Conservation (phyloP, 805 yeast genomes). For the Candida easanensis region DNA sequence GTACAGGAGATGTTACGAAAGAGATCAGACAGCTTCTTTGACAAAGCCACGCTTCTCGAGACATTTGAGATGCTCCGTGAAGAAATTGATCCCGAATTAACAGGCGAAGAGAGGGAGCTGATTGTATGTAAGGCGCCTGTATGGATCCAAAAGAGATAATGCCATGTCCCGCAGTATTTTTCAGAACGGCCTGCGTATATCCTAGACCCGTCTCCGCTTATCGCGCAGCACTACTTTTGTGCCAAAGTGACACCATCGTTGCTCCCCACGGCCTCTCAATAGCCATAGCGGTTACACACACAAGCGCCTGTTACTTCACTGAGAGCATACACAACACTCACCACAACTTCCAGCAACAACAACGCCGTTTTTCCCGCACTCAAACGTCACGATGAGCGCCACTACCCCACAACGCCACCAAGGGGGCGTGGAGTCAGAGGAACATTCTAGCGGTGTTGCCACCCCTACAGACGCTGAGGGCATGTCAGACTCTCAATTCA, state of each 20-base stretch:
- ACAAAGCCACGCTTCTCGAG: background rate
- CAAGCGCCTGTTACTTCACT: background rate
- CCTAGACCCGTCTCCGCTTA: conserved; percentile 3
- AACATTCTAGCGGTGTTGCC: conserved; percentile 1
- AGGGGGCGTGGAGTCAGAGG: background rate
- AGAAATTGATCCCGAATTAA: background rate
- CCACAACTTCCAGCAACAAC: background rate
- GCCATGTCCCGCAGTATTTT: background rate
- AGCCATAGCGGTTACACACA: background rate
- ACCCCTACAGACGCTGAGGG: conserved; percentile 5
- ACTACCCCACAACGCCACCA: conserved; percentile 5
- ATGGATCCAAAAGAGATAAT: no score
- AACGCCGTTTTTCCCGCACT: background rate
- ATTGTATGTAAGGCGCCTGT: no score
- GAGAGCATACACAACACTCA: background rate
- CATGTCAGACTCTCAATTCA: conserved; percentile 17
- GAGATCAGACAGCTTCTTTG: background rate
- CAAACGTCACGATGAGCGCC: background rate
- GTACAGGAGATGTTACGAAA: background rate
- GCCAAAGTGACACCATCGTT: conserved; percentile 9
- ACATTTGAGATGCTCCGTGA: background rate
- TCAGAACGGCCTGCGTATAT: background rate
- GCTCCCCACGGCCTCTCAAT: conserved; percentile 4
- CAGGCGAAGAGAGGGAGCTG: background rate
- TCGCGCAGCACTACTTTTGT: conserved; percentile 8